Evolutionary conservation across 108 stramenopile genomes (phyloP).

Genomic region (Mediolabrus comicus): DNA sequence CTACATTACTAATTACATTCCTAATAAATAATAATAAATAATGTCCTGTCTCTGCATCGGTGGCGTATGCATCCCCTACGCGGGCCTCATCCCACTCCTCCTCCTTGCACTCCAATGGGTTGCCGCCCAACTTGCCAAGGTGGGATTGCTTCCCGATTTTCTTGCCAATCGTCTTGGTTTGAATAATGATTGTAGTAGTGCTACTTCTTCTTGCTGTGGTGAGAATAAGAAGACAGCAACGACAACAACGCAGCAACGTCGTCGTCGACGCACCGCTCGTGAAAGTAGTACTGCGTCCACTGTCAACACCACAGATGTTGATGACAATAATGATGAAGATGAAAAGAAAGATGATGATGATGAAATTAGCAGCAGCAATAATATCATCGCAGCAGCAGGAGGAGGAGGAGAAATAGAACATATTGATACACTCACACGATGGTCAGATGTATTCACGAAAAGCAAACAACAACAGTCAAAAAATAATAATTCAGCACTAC

Average conservation of each 20-base stretch:
- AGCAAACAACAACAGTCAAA: background rate
- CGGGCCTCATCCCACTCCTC: slow-evolving; percentile 72
- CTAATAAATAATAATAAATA: background rate
- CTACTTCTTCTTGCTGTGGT: no score
- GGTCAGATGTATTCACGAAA: slow-evolving; percentile 5
- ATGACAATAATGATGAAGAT: background rate
- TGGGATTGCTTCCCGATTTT: slow-evolving; percentile 58
- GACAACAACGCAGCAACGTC: background rate
- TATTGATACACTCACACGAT: slow-evolving; percentile 9
- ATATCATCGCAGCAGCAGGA: no score
- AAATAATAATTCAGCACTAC: background rate
- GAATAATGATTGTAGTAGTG: background rate
- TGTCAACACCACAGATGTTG: background rate
- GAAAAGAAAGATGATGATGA: background rate
- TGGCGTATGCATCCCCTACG: slow-evolving; percentile 84
- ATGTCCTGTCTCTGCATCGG: slow-evolving; percentile 75
- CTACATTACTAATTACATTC: no score
- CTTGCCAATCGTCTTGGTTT: slow-evolving; percentile 40
- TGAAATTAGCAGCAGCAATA: no score
- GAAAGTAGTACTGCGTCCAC: slow-evolving; percentile 2
- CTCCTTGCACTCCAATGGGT: slow-evolving; percentile 59
- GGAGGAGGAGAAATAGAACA: slow-evolving; percentile 5
- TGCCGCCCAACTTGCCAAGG: slow-evolving; percentile 19
- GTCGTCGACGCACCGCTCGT: slow-evolving; percentile 1
- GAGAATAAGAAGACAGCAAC: no score